Base-by-base conservation (phyloP, 1,139 yeast species). In the Magnusiomyces magnusii region DNA sequence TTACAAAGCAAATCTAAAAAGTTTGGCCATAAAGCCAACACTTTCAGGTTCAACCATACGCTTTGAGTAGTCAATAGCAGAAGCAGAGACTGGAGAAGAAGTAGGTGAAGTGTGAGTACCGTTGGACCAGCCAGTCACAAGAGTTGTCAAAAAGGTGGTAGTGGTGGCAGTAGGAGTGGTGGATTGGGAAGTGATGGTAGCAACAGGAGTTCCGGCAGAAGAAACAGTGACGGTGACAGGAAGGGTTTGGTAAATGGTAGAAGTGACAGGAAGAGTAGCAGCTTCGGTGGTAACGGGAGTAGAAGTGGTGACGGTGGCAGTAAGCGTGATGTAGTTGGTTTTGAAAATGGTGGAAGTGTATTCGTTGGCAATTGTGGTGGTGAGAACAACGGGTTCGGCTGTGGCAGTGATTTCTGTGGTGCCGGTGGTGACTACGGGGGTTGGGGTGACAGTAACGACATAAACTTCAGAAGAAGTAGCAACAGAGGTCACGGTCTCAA, bases 341-440 rank as follows among this genome's bases (percentile, higher is more conserved):
- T 27, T 25, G 36, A 3, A 25, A n/a, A 24, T 25, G 17, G 51
- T 49, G n/a, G 51, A 10, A 36, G 51, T 49, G 5, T n/a, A 5
- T 15, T 49, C 51, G 3, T 17, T 7, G 36, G 36, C 24, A 28
- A 49, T 27, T 3, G 51, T 49, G 36, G 51, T 49, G 17, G 51
- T 49, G 15, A 49, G 3, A 49, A 21, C 51, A 31, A 51, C 56
- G 3, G 58, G 56, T 21, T 47, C 56, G 28, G 42, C 56, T 25
- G 54, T 53, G 23, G 41, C 53, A 31, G 50, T 52, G 23, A 47
- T 7, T 21, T 34, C 24, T n/a, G 47, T 39, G 51, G 53, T 28
- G 21, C 50, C 58, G 23, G 49, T 39, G 31, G 58, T 41, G 34
- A 42, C 58, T 24, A 53, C 56, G 42, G 54, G 56, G 53, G 54